Conservation (phyloP, 164 flowering plant genomes). For the Vitis riparia region DNA sequence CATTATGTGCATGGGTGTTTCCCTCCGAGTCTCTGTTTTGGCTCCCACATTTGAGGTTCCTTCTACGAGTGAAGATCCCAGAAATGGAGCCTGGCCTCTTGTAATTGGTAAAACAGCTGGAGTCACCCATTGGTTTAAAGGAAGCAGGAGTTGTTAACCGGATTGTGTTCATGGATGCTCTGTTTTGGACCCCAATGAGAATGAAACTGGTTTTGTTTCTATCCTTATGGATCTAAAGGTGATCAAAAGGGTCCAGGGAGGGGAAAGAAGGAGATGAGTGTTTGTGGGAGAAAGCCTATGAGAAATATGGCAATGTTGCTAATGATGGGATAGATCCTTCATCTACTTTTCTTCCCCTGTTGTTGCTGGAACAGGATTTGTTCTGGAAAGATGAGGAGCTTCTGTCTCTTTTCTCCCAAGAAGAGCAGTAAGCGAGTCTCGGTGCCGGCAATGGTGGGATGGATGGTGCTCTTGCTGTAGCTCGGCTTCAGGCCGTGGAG, state of each 20-base stretch:
- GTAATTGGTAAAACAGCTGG: no score
- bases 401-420: slow-evolving; percentile 42
- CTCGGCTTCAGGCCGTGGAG: slow-evolving; percentile 42
- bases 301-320: background rate
- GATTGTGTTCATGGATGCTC: no score
- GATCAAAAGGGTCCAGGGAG: slow-evolving; percentile 5
- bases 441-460: background rate
- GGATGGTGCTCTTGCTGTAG: slow-evolving; percentile 4
- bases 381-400: slow-evolving; percentile 58
- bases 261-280: slow-evolving; percentile 23
- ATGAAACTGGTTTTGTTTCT: no score
- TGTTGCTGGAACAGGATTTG: slow-evolving; percentile 41
- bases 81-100: no score
- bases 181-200: no score
- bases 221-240: no score
- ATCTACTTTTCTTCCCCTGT: slow-evolving; percentile 14
- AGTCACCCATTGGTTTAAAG: no score
- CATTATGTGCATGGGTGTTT: no score
- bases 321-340: background rate
- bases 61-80: no score
- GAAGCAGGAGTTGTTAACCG: no score
- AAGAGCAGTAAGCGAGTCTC: slow-evolving; percentile 10
- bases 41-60: no score
- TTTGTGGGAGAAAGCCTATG: slow-evolving; percentile 5
- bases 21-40: no score